These are phyloP conservation scores for Actinomortierella ambigua DNA, from an alignment of 371 early-diverging fungal species.

Conservation along the genomic window DNA sequence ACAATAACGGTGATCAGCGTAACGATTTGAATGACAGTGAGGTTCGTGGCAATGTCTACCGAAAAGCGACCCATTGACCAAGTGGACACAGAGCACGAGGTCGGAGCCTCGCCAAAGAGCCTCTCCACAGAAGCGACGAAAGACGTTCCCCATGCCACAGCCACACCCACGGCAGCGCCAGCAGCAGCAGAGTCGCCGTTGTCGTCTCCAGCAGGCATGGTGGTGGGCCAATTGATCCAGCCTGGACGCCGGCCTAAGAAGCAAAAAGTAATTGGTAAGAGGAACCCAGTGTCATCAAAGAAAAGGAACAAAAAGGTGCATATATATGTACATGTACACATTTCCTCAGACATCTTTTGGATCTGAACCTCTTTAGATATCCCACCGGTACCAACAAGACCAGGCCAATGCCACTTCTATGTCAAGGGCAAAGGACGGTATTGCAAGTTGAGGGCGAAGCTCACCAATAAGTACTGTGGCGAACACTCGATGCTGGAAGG, in stretches of 20 bases:
- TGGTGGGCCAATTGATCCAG: slow-evolving; percentile 6
- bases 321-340: neutral
- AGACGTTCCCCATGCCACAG: too few species aligned
- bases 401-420: slow-evolving; percentile 52
- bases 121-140: too few species aligned
- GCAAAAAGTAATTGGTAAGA: slow-evolving; percentile 40
- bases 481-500: slow-evolving; percentile 65
- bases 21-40: too few species aligned
- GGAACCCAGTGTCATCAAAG: too few species aligned
- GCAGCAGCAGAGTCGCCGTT: too few species aligned
- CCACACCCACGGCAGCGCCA: too few species aligned
- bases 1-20: too few species aligned
- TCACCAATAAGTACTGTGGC: slow-evolving; percentile 70
- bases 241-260: slow-evolving; percentile 36
- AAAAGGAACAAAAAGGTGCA: neutral
- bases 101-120: too few species aligned
- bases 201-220: too few species aligned
- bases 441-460: slow-evolving; percentile 68
- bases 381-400: slow-evolving; percentile 42
- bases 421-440: slow-evolving; percentile 58
- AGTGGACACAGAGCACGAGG: too few species aligned
- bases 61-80: too few species aligned
- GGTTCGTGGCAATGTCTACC: too few species aligned
- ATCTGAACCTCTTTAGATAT: neutral
- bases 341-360: neutral